These are phyloP conservation scores for Chlamydomonas sp. DNA, from an alignment of 139 green algal species.

Conservation along the genomic window DNA sequence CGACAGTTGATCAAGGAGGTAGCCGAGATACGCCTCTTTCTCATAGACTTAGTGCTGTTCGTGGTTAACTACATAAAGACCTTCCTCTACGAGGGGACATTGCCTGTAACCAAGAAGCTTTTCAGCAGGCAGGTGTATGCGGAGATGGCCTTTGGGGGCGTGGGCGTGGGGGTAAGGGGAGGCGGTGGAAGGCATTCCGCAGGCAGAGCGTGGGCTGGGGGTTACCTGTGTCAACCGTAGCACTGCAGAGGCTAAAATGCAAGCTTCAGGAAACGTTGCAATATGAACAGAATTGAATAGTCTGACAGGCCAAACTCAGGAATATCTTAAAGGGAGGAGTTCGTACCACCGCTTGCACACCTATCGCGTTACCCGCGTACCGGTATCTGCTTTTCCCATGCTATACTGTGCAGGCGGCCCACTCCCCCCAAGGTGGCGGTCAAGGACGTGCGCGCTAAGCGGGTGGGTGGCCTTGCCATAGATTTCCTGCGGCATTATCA, in stretches of 20 bases:
- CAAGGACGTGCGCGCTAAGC: slow-evolving; percentile 46
- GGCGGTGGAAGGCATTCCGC: too few relatives aligned
- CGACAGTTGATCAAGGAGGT: slow-evolving; percentile 18
- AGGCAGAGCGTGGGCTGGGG: too few relatives aligned
- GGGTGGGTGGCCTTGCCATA: slow-evolving; percentile 11
- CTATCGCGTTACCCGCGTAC: not conserved
- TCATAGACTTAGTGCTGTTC: slow-evolving; percentile 11
- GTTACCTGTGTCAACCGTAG: too few relatives aligned
- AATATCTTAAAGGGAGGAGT: not conserved
- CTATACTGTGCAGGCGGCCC: slow-evolving; percentile 11
- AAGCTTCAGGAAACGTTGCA: too few relatives aligned
- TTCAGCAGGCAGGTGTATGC: slow-evolving; percentile 11
- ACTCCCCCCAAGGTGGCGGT: slow-evolving; percentile 7
- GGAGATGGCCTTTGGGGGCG: too few relatives aligned
- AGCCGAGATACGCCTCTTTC: slow-evolving; percentile 1
- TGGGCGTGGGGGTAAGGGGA: too few relatives aligned
- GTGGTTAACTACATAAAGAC: not conserved
- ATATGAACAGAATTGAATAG: too few relatives aligned
- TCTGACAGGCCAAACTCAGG: too few relatives aligned
- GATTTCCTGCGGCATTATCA: not conserved
- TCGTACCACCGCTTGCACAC: not conserved
- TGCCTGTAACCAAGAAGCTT: not conserved
- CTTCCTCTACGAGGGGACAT: slow-evolving; percentile 2
- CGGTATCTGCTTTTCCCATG: not conserved
- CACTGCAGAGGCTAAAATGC: too few relatives aligned